Base-by-base conservation (phyloP, 768 basidiomycete genomes). In the Pleurotus djamor region DNA sequence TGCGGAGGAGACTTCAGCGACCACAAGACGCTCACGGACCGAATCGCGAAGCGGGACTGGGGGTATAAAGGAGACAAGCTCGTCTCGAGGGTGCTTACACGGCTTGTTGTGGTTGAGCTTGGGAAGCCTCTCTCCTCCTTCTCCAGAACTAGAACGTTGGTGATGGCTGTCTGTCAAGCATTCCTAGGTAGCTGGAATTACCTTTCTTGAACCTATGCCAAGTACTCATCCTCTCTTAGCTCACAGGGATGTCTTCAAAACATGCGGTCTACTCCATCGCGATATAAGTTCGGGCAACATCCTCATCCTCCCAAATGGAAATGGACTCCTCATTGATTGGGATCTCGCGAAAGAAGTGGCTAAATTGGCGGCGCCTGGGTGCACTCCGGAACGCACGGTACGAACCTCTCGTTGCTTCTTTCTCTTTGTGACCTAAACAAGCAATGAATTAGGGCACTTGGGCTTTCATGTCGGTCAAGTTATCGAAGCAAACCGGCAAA, bases 391-490 rank as follows among this genome's bases (percentile, higher is more conserved):
- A 47, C 17, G 10, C n/a, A 16, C 17, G 14, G 14, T 47, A 17
- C 10, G 16, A n/a, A 12, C 17, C 17, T n/a, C 45, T 17, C 14
- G 7, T 47, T 12, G 13, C 21, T 28, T 28, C 3, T 28, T 28
- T 28, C 21, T 28, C 21, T 28, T 28, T 28, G 21, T 28, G 21
- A 28, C 21, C 21, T 28, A 28, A 28, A 28, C 9, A 2, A 43
- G 9, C 41, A 43, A 28, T 28, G 21, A 28, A 28, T 28, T 41
- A 75, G 72, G 72, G 73, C 0, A 73, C 71, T 12, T 73, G 71
- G 72, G 64, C 67, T 33, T 74, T 71, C 57, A 72, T 73, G 64
- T 72, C 73, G 0, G 51, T 60, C 0, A 57, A 48, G 6, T 57
- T 75, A 4, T 65, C 72, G 4, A 9, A 16, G 34, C 14, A 64